Evolutionary conservation across 441 rosid species (phyloP).

Genomic region (Euphorbia schlechtendalii): DNA sequence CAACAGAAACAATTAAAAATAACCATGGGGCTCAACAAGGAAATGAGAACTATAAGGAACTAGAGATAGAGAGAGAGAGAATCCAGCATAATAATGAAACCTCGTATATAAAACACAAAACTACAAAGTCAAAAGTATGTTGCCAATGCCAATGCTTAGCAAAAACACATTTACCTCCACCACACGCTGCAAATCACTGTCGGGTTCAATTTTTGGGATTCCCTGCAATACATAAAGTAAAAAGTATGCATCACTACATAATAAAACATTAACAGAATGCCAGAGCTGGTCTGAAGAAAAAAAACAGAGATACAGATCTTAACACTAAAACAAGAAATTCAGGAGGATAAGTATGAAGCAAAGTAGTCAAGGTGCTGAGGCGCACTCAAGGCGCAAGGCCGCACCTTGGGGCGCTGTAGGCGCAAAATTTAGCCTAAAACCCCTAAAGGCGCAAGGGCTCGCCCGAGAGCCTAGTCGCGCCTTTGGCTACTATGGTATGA

Average conservation of each 20-base stretch:
- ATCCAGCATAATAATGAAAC: background rate
- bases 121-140: background rate
- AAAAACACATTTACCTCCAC: slow-evolving; percentile 57
- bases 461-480: no score
- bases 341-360: background rate
- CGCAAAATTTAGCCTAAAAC: no score
- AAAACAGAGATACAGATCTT: no score
- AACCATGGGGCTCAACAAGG: slow-evolving; percentile 10
- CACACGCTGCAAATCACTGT: slow-evolving; percentile 71
- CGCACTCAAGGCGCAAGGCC: no score
- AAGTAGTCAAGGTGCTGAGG: no score
- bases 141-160: background rate
- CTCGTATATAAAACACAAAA: background rate
- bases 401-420: no score
- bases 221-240: slow-evolving; percentile 43
- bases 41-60: background rate
- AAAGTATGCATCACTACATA: background rate
- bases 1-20: slow-evolving; percentile 19
- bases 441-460: no score
- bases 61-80: background rate
- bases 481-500: no score
- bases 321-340: no score
- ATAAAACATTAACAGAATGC: background rate
- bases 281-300: no score
- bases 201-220: slow-evolving; percentile 72